Base-by-base conservation (phyloP, 108 stramenopile genomes). In the Nannochloropsis oceanica region DNA sequence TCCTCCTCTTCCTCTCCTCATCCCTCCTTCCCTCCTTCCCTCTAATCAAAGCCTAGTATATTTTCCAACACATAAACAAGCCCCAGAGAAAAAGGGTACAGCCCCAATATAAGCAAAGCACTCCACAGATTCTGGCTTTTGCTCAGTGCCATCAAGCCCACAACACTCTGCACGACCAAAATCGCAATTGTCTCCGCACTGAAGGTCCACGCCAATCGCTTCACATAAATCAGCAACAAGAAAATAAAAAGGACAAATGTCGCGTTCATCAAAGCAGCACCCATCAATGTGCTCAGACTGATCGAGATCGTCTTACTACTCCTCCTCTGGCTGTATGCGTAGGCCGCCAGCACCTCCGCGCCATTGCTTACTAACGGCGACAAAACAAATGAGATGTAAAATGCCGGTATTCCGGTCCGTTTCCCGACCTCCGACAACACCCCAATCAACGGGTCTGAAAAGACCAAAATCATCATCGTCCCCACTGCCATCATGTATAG, bases 251-350 rank as follows among this genome's bases (percentile, higher is more conserved):
- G 92, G 82, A 94, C 95, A 84, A 98, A 97, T 8, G 98, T 99
- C 89, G 97, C 97, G 92, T 97, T 99, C 97, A 97, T 97, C 81
- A 92, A 94, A 11, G 96, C 97, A n/a, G 98, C 98, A 26, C 98
- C 98, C 85, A 81, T 80, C 59, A 88, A 81, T 11, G 88, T 81
- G 3, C 95, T 91, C 79, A 97, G 88, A 12, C 95, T 92, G 80
- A 99, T 95, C 8, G 96, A 93, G 82, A 99, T 96, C 42, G 95
- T 95, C 88, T 95, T 96, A 44, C 91, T 83, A 27, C 96, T 97
- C 89, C 96, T 97, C 92, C 97, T 97, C 12, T 91, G 85, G 10
- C 96, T 95, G 90, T 96, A 99, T 50, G 94, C 95, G 87, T 94
- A 92, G 44, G 94, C 93, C 12, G 96, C 95, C 81, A 99, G 93